Conservation (phyloP, 2,329 filamentous ascomycete species). For the Didymella keratinophila region DNA sequence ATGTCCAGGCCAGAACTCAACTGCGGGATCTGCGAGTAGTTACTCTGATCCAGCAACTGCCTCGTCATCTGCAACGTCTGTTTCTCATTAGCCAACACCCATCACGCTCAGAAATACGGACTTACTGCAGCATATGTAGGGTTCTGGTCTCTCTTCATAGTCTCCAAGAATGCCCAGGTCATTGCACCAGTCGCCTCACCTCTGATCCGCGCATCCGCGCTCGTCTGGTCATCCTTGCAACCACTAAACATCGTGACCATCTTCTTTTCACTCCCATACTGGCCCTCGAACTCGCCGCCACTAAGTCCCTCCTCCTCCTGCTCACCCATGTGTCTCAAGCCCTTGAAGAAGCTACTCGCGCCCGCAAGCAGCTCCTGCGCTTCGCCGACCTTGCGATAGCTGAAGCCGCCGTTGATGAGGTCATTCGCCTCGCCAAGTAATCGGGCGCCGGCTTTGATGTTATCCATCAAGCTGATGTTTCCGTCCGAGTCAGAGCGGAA, state of each 20-base stretch:
- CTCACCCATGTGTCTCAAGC: constrained; percentile 57
- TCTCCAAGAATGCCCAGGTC: constrained; percentile 58
- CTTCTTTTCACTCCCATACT: constrained; percentile 57
- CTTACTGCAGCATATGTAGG: constrained; percentile 53
- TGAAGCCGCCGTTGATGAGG: constrained; percentile 61
- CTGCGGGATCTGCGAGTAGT: constrained; percentile 57
- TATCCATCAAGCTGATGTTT: constrained; percentile 64
- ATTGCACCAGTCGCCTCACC: constrained; percentile 57
- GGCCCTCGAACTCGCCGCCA: constrained; percentile 51
- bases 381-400: constrained; percentile 59
- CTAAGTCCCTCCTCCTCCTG: constrained; percentile 56
- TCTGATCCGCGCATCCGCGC: constrained; percentile 57
- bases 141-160: constrained; percentile 49
- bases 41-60: constrained; percentile 48
- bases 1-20: constrained; percentile 53
- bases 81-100: neutral
- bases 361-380: constrained; percentile 62
- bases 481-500: constrained; percentile 65
- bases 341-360: constrained; percentile 63
- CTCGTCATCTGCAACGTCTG: constrained; percentile 52
- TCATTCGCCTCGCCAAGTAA: constrained; percentile 60
- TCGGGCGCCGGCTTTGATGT: constrained; percentile 60
- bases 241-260: constrained; percentile 61
- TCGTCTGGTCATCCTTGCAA: constrained; percentile 61
- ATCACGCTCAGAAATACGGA: constrained; percentile 5